These are phyloP conservation scores for Plectosphaerella cucumerina DNA, from an alignment of 2,329 filamentous ascomycete species.

Conservation along the genomic window DNA sequence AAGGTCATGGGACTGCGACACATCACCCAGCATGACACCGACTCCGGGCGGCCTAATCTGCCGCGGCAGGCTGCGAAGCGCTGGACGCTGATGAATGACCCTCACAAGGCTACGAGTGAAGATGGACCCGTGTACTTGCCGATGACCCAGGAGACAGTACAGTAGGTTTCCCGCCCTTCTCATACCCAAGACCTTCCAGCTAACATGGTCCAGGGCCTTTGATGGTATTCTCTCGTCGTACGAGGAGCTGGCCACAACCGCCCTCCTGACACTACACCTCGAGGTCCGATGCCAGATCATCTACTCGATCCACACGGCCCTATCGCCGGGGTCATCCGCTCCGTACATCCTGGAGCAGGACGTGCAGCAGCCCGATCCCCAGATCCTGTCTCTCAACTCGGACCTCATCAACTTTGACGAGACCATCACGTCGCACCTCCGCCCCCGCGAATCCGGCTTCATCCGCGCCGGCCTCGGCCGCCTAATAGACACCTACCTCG, in stretches of 20 bases:
- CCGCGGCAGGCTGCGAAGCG: slow-evolving; percentile 61
- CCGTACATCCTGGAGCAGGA: slow-evolving; percentile 66
- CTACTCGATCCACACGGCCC: slow-evolving; percentile 65
- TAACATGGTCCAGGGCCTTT: slow-evolving; percentile 58
- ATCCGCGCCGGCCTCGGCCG: slow-evolving; percentile 72
- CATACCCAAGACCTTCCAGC: neutral
- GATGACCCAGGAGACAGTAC: slow-evolving; percentile 78
- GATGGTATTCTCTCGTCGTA: slow-evolving; percentile 83
- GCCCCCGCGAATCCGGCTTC: slow-evolving; percentile 66
- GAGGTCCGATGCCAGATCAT: slow-evolving; percentile 84
- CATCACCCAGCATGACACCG: slow-evolving; percentile 69
- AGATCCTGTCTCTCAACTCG: slow-evolving; percentile 77
- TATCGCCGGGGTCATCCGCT: slow-evolving; percentile 51
- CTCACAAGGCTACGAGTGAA: slow-evolving; percentile 53
- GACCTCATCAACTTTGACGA: slow-evolving; percentile 87
- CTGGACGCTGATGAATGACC: slow-evolving; percentile 77
- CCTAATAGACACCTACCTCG: slow-evolving; percentile 75
- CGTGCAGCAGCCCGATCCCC: slow-evolving; percentile 72
- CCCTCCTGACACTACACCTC: slow-evolving; percentile 81
- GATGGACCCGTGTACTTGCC: slow-evolving; percentile 74
- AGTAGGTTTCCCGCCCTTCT: slow-evolving; percentile 45
- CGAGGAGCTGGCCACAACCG: slow-evolving; percentile 71
- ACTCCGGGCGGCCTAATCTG: slow-evolving; percentile 54
- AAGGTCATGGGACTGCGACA: slow-evolving; percentile 79
- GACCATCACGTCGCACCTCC: slow-evolving; percentile 69